Evolutionary conservation across 192 early-diverging fungal species (phyloP).

Genomic region (Martensiomyces pterosporus): DNA sequence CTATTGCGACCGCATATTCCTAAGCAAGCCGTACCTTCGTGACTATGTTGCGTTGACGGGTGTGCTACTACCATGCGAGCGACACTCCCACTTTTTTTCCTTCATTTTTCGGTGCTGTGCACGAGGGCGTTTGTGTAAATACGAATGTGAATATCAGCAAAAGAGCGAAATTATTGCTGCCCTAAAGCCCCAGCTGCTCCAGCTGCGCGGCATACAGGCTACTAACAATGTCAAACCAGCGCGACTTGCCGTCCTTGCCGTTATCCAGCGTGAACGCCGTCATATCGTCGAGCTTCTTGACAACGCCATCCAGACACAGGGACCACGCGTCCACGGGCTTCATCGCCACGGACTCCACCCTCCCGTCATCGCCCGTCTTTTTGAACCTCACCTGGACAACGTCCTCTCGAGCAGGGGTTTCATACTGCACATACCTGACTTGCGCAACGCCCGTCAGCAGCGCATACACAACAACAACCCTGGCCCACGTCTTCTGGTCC

Average conservation of each 20-base stretch:
- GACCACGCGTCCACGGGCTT: conserved; percentile 13
- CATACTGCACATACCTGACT: no score
- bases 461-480: conserved; percentile 20
- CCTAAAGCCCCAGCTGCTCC: neutral
- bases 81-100: conserved; percentile 9
- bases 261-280: conserved; percentile 44
- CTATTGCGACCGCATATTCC: conserved; percentile 49
- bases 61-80: conserved; percentile 45
- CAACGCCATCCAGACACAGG: conserved; percentile 9
- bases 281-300: conserved; percentile 18
- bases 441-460: conserved; percentile 22
- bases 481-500: conserved; percentile 9
- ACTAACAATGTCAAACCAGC: conserved; percentile 31
- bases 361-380: neutral
- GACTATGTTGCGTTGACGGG: conserved; percentile 42
- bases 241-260: conserved; percentile 46
- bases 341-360: neutral
- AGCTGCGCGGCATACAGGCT: conserved; percentile 13
- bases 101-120: conserved; percentile 2
- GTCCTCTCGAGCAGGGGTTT: no score
- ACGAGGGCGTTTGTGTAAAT: no score
- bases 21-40: conserved; percentile 34
- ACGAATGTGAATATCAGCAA: neutral
- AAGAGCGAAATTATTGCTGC: no score
- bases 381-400: conserved; percentile 11